phyloP scores from a whole-genome alignment of 306 rosid species.

The Trifolium pratense region DNA sequence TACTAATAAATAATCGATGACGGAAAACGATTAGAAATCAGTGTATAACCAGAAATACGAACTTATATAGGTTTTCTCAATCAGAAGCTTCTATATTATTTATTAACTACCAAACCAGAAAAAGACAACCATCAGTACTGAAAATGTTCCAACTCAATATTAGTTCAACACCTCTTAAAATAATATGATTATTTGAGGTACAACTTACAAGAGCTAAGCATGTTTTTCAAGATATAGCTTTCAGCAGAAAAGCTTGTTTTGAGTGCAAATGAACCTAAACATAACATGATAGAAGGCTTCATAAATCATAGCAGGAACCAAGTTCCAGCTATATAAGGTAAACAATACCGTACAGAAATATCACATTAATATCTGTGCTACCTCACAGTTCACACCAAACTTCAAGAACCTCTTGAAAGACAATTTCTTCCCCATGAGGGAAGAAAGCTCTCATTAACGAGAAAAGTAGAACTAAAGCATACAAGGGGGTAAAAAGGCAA shows the following conservation, averaged over 20 bases:
- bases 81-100: slow-evolving; percentile 6
- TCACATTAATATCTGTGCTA: background rate
- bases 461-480: background rate
- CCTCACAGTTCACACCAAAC: background rate
- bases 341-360: background rate
- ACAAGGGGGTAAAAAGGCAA: background rate
- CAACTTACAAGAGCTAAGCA: too few species aligned
- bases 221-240: too few species aligned
- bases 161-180: too few species aligned
- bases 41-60: slow-evolving; percentile 22
- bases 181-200: too few species aligned
- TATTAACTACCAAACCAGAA: background rate
- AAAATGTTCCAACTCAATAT: slow-evolving; percentile 1
- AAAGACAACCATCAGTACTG: background rate
- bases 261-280: slow-evolving; percentile 14
- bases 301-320: background rate
- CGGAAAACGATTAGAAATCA: background rate
- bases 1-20: background rate
- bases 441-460: background rate
- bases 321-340: background rate
- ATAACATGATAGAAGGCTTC: background rate
- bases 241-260: slow-evolving; percentile 11
- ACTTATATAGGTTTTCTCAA: background rate
- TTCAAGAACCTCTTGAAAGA: slow-evolving; percentile 29
- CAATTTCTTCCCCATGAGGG: background rate